A percentile compares a stretch with the other conserved stretches of the same genome.
Evolutionary conservation across 441 rosid species (phyloP).

Genomic region (Syzygium syzygioides): DNA sequence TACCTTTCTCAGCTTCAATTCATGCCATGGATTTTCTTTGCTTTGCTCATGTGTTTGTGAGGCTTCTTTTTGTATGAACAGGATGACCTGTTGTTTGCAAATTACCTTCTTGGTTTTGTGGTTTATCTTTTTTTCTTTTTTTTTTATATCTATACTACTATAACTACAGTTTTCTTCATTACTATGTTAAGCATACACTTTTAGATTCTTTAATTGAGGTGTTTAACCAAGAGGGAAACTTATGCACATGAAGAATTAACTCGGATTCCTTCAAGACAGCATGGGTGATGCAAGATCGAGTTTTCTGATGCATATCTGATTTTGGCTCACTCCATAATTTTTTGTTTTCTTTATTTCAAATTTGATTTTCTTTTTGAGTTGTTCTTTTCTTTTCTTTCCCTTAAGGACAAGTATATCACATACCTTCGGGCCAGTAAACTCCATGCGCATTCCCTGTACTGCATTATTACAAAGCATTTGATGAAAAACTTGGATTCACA

Average conservation of each 20-base stretch:
- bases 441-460: not conserved
- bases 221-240: not conserved
- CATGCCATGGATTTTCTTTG: not conserved
- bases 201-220: not conserved
- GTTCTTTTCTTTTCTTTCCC: not conserved
- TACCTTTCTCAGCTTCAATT: not conserved
- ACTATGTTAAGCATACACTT: not conserved
- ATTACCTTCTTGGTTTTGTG: not conserved
- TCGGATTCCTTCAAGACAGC: constrained; percentile 83
- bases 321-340: not conserved
- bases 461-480: not conserved
- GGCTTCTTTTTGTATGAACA: not conserved
- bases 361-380: not conserved
- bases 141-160: not conserved
- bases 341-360: not conserved
- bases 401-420: not conserved
- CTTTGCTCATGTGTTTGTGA: not conserved
- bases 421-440: not conserved
- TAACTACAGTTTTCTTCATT: not conserved
- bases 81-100: not conserved
- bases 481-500: not conserved
- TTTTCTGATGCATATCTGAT: constrained; percentile 48
- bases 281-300: constrained; percentile 74
- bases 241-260: constrained; percentile 40
- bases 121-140: not conserved